Base-by-base conservation (phyloP, 1,284 basidiomycete species). In the Pseudozyma sp. region DNA sequence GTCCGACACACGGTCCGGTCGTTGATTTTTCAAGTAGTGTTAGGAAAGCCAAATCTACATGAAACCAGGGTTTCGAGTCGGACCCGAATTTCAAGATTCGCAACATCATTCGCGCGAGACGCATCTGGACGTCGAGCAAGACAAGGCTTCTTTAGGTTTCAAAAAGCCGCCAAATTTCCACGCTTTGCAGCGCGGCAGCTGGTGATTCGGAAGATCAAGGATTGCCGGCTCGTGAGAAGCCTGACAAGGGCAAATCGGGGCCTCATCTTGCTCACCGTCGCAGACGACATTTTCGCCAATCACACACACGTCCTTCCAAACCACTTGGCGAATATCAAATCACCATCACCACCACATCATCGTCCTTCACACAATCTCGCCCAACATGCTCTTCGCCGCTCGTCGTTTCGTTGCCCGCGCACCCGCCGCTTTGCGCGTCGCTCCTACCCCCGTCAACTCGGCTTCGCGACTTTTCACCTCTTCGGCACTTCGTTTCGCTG, bases 401-500 rank as follows among this genome's bases (percentile, higher is more conserved):
- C 69, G 74, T 45, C 73, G 69, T 59, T 35, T 73, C 58, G 60
- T 76, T 55, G 70, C 70, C 50, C 70, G 70, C 56, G 66, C 66
- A 49, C 65, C 72, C 53, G 69, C 63, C 45, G 69, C 70, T 54
- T 62, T 75, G 52, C 72, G 76, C 52, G 61, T 68, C 45, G 70
- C 76, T 36, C 67, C 70, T 59, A 52, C 69, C 19, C 70, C 70
- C 13, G 48, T 61, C 59, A 59, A 38, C 66, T 58, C 59, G 51
- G 65, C 78, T 25, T 43, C 72, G 48, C 78, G 81, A 40, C 66
- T 72, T 19, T 69, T 81, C 44, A 67, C 72, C 42, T 68, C 72
- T 54, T 76, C 81, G 18, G 75, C 77, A 18, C 63, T 76, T 49
- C 76, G 75, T 35, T 71, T 76, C 65, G 65, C 70, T 35, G 68